Percentiles rank a stretch among this genome's conserved stretches.
phyloP scores from a whole-genome alignment of 1,284 basidiomycete genomes.

The Sporisorium graminicola region DNA sequence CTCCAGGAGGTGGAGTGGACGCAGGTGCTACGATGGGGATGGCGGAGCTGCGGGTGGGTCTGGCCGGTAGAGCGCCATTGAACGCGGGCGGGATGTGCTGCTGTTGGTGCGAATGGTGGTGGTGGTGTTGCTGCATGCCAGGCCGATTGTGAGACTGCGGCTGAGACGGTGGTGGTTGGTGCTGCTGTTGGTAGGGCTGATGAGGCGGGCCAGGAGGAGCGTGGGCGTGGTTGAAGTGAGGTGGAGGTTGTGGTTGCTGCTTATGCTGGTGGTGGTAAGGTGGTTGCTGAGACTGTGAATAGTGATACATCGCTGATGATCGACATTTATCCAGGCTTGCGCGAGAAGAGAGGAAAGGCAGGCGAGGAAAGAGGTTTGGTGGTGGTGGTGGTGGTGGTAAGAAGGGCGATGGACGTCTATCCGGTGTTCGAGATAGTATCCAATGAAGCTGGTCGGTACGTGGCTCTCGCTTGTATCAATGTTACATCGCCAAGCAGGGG shows the following conservation, averaged over 20 bases:
- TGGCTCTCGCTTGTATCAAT: not conserved
- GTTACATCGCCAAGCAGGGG: not conserved
- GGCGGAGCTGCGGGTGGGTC: slow-evolving; percentile 49
- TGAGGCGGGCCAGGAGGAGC: slow-evolving; percentile 20
- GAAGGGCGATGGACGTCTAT: not conserved
- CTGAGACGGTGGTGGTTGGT: slow-evolving; percentile 12
- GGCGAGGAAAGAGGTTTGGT: not conserved
- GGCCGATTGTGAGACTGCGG: slow-evolving; percentile 14
- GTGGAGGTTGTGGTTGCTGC: slow-evolving; percentile 26
- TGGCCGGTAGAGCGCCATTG: slow-evolving; percentile 36
- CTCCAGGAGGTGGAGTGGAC: slow-evolving; percentile 28
- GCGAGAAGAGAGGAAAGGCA: not conserved
- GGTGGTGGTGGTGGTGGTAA: not conserved
- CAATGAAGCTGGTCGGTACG: not conserved
- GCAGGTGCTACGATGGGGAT: slow-evolving; percentile 55
- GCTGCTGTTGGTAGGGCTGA: slow-evolving; percentile 22
- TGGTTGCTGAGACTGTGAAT: slow-evolving; percentile 42
- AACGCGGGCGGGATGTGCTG: slow-evolving; percentile 31
- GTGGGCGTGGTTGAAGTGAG: slow-evolving; percentile 21
- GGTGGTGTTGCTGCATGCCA: slow-evolving; percentile 38
- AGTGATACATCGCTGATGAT: slow-evolving; percentile 50
- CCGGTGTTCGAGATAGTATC: not conserved
- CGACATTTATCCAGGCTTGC: slow-evolving; percentile 38
- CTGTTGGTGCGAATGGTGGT: slow-evolving; percentile 34
- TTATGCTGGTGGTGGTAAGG: slow-evolving; percentile 44